phyloP scores from a whole-genome alignment of 2,329 filamentous ascomycete genomes.

The Microdochium trichocladiopsis region DNA sequence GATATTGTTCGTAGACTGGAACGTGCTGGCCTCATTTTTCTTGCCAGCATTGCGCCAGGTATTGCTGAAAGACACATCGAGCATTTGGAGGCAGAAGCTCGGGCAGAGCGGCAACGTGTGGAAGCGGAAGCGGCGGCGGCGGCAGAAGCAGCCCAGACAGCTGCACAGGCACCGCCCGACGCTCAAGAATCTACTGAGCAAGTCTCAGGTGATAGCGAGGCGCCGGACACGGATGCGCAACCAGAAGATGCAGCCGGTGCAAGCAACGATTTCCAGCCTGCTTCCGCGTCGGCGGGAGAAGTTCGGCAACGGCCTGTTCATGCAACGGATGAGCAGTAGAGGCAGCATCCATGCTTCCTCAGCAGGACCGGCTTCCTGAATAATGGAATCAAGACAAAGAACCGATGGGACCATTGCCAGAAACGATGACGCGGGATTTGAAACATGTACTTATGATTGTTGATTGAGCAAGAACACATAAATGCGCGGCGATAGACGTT shows the following conservation, averaged over 20 bases:
- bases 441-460: too few species aligned
- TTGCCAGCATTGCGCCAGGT: slow-evolving; percentile 60
- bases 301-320: neutral
- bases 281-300: neutral
- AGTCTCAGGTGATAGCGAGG: neutral
- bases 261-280: neutral
- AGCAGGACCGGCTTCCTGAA: too few species aligned
- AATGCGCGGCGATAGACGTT: too few species aligned
- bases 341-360: too few species aligned
- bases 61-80: slow-evolving; percentile 60
- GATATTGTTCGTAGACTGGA: slow-evolving; percentile 47
- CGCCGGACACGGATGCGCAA: neutral
- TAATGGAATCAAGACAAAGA: too few species aligned
- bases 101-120: slow-evolving; percentile 14
- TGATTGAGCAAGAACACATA: too few species aligned
- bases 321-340: neutral
- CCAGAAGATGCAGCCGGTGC: neutral
- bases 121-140: neutral
- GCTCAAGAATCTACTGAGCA: neutral
- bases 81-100: slow-evolving; percentile 44
- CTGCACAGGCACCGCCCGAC: neutral
- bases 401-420: too few species aligned
- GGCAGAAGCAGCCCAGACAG: neutral
- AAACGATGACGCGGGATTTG: too few species aligned
- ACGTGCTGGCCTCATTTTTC: slow-evolving; percentile 53